These are phyloP conservation scores for Podaxis sp. DNA, from an alignment of 768 basidiomycete genomes.

Conservation along the genomic window DNA sequence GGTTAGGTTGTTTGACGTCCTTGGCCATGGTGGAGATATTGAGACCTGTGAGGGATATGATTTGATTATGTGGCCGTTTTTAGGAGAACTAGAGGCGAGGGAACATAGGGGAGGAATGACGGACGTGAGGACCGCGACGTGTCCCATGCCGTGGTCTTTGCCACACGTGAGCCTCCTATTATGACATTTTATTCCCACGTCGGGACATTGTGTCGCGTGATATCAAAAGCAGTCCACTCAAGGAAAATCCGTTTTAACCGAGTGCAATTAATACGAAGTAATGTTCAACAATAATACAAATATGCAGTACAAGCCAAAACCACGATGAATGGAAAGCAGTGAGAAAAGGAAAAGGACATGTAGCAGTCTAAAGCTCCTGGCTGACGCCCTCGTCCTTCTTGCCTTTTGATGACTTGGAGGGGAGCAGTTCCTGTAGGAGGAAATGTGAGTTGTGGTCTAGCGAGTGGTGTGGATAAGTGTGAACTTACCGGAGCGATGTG, in stretches of 20 bases:
- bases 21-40: constrained; percentile 10
- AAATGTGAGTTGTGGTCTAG: constrained; percentile 26
- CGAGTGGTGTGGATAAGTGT: not conserved
- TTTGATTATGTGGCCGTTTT: not conserved
- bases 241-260: not conserved
- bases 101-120: not conserved
- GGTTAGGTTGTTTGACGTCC: not conserved
- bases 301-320: constrained; percentile 13
- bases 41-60: not conserved
- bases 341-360: constrained; percentile 14
- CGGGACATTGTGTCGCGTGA: not conserved
- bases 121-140: constrained; percentile 10
- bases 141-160: not conserved
- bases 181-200: constrained; percentile 1
- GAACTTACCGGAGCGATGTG: constrained; percentile 27
- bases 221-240: not conserved
- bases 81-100: not conserved
- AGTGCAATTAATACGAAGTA: constrained; percentile 1
- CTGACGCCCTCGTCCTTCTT: constrained; percentile 22
- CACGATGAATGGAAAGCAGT: constrained; percentile 6
- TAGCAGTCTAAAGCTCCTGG: constrained; percentile 14
- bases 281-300: constrained; percentile 17
- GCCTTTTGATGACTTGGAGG: constrained; percentile 38
- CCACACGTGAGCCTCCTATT: not conserved
- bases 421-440: constrained; percentile 40